These are phyloP conservation scores for Aegilops tauschii DNA, from an alignment of 176 grass and related monocot genomes.

Conservation along the genomic window DNA sequence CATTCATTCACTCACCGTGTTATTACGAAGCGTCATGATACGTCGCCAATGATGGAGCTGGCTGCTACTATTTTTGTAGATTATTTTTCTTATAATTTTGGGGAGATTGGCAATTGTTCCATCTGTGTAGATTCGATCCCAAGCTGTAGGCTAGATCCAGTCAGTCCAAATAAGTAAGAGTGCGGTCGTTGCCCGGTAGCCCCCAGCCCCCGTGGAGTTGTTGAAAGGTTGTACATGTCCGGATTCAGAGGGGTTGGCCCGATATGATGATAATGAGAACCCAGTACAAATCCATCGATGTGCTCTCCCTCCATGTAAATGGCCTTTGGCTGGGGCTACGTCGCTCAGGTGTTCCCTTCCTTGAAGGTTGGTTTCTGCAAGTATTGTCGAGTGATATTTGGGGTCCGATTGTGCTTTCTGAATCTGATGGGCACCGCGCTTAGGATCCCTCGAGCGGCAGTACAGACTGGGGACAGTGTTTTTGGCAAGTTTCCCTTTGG, in stretches of 20 bases:
- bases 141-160: slow-evolving; percentile 32
- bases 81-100: slow-evolving; percentile 16
- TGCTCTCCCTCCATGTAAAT: slow-evolving; percentile 23
- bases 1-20: background rate
- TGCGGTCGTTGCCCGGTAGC: slow-evolving; percentile 24
- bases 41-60: background rate
- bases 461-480: slow-evolving; percentile 10
- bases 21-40: background rate
- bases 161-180: slow-evolving; percentile 49
- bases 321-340: slow-evolving; percentile 16
- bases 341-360: slow-evolving; percentile 18
- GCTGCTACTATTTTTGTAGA: slow-evolving; percentile 39
- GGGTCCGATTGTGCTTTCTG: background rate
- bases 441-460: slow-evolving; percentile 33
- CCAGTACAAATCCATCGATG: slow-evolving; percentile 45
- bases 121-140: slow-evolving; percentile 34
- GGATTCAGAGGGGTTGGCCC: slow-evolving; percentile 16
- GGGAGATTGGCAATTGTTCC: slow-evolving; percentile 25
- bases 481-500: background rate
- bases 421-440: background rate
- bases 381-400: slow-evolving; percentile 14
- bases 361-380: background rate
- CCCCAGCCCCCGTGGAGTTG: slow-evolving; percentile 25
- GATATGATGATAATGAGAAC: slow-evolving; percentile 38
- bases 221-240: slow-evolving; percentile 44